phyloP scores from a whole-genome alignment of 768 basidiomycete species.

The Trametes elegans region DNA sequence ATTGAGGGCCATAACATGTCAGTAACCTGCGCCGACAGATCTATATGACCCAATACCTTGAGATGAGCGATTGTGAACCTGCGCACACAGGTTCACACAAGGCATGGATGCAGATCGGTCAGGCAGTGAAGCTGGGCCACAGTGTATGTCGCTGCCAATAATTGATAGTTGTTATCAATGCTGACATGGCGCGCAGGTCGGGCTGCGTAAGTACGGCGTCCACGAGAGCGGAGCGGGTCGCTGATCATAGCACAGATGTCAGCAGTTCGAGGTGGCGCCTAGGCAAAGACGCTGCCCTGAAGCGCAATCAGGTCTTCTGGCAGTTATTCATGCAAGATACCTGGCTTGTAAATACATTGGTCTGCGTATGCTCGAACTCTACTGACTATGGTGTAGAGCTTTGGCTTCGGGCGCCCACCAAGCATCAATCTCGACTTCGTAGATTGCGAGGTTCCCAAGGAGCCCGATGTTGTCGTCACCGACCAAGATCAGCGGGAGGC shows the following conservation, averaged over 20 bases:
- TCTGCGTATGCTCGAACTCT: not conserved
- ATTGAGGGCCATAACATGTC: not conserved
- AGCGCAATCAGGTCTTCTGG: conserved; percentile 63
- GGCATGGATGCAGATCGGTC: conserved; percentile 57
- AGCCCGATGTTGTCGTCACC: conserved; percentile 34
- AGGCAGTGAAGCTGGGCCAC: conserved; percentile 55
- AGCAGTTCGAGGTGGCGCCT: conserved; percentile 62
- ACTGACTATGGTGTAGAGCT: conserved; percentile 43
- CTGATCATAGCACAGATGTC: conserved; percentile 42
- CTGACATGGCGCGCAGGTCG: conserved; percentile 38
- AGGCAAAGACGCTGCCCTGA: conserved; percentile 40
- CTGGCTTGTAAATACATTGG: conserved; percentile 43
- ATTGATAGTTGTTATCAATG: not conserved
- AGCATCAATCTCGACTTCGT: conserved; percentile 50
- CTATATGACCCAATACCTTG: conserved; percentile 48
- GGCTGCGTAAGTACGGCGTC: conserved; percentile 49
- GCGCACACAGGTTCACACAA: conserved; percentile 41
- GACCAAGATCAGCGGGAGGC: conserved; percentile 37
- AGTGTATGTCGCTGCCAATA: conserved; percentile 44
- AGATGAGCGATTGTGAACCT: conserved; percentile 50
- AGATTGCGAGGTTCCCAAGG: conserved; percentile 55
- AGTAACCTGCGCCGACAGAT: conserved; percentile 39
- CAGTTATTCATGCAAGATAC: conserved; percentile 64
- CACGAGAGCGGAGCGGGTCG: too few relatives aligned
- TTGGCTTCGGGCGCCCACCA: conserved; percentile 59